Evolutionary conservation across 768 basidiomycete species (phyloP), one percentile per base, ranked within the genome.

Genomic region (Neoboletus subvelutipes): DNA sequence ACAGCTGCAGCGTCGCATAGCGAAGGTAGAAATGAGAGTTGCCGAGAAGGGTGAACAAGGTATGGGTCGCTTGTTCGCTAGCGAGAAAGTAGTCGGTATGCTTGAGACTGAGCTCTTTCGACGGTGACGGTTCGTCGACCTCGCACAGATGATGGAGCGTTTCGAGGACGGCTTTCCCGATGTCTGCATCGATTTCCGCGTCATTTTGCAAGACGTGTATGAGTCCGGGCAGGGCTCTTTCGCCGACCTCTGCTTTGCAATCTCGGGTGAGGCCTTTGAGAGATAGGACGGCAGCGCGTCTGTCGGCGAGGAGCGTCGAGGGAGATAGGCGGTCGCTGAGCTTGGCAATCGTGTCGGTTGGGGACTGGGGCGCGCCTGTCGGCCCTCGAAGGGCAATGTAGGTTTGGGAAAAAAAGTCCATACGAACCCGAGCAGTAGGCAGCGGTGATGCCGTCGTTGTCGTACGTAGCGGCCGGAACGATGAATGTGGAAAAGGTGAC

Each of bases 261-360:
- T 97, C 95, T 56, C 94, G 83, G 45, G 87, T 78, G 52, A 98
- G 85, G 22, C 95, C 96, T 71, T 98, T 98, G 62, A 99, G 81
- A 1, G 93, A 84, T 51, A 97, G 77, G n/a, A 99, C 88, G 0
- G 96, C 89, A 28, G 96, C 96, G 56, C 93, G 83, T 64, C 97
- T 80, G 75, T 98, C 97, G 31, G 94, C 90, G 17, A 95, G 83
- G 26, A 92, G 84, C 0, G 91, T 88, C 4, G 89, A 85, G n/a
- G 94, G 93, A 20, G 92, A 90, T 22, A 99, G 84, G 31, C 94
- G 78, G 70, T 97, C 94, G 62, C 88, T 89, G 61, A 98, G 86
- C 63, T 87, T 86, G 29, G 84, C 82, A 66, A 98, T 94, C 22
- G 92, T 94, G 55, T 96, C 94, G 24, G 80, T 74, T 2, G 94